A percentile compares a stretch with the other conserved stretches of the same genome.
Conservation (phyloP, 345 rosid genomes). For the Arabis alpina region DNA sequence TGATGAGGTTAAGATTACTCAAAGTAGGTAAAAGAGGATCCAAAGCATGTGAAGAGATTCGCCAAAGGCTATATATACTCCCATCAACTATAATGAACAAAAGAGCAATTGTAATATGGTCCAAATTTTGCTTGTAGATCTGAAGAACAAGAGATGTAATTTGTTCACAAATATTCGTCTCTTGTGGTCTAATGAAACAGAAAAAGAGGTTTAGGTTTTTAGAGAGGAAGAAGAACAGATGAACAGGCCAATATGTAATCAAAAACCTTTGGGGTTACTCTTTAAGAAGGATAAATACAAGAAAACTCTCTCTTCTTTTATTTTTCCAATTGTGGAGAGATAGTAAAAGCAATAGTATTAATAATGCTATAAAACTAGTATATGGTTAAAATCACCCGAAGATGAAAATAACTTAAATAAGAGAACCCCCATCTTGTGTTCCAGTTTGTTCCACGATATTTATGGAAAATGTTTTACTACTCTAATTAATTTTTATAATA, state of each 20-base stretch:
- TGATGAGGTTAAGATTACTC: slow-evolving; percentile 11
- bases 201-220: slow-evolving; percentile 14
- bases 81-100: slow-evolving; percentile 24
- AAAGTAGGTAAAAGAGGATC: slow-evolving; percentile 24
- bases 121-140: slow-evolving; percentile 18
- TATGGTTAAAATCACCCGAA: slow-evolving; percentile 28
- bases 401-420: slow-evolving; percentile 22
- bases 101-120: slow-evolving; percentile 15
- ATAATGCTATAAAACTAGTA: neutral
- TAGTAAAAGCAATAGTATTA: slow-evolving; percentile 16
- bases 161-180: slow-evolving; percentile 22
- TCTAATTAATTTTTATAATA: neutral
- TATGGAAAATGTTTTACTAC: slow-evolving; percentile 19
- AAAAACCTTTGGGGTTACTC: slow-evolving; percentile 38
- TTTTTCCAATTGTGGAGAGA: slow-evolving; percentile 27
- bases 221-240: slow-evolving; percentile 34
- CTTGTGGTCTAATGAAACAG: slow-evolving; percentile 29
- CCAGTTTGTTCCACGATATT: slow-evolving; percentile 44
- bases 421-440: slow-evolving; percentile 33
- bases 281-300: slow-evolving; percentile 37
- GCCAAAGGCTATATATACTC: slow-evolving; percentile 17
- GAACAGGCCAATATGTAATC: slow-evolving; percentile 42
- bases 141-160: slow-evolving; percentile 22
- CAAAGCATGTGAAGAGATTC: slow-evolving; percentile 31
- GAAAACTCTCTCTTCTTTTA: slow-evolving; percentile 30